Evolutionary conservation across 257 asterid genomes (phyloP).

Genomic region (Ilex aquifolium): DNA sequence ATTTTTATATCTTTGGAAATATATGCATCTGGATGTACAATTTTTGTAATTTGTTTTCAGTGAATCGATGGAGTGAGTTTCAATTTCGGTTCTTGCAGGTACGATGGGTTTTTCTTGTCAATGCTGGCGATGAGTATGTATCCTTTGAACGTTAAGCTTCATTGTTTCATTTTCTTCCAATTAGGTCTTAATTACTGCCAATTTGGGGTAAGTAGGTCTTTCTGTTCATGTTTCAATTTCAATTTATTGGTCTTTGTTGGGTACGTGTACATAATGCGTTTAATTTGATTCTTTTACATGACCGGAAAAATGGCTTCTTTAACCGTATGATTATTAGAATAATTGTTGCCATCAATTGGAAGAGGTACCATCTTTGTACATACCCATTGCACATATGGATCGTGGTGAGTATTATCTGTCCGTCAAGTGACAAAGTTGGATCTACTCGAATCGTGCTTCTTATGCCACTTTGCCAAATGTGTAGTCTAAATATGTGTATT

Average conservation of each 20-base stretch:
- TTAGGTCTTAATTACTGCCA: background rate
- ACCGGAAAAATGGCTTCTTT: slow-evolving; percentile 27
- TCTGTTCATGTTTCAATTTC: background rate
- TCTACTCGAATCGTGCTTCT: too few species aligned
- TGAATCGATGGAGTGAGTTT: slow-evolving; percentile 6
- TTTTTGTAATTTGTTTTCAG: too few species aligned
- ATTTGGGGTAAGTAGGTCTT: too few species aligned
- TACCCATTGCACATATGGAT: slow-evolving; percentile 94
- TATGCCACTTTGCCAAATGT: too few species aligned
- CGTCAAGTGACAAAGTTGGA: background rate
- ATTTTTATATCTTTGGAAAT: background rate
- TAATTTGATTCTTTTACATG: slow-evolving; percentile 1
- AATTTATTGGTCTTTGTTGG: slow-evolving; percentile 5
- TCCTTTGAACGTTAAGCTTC: slow-evolving; percentile 41
- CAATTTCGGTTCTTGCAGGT: slow-evolving; percentile 51
- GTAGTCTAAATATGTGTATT: background rate
- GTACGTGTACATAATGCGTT: background rate
- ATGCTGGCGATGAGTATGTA: slow-evolving; percentile 97
- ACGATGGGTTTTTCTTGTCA: slow-evolving; percentile 96
- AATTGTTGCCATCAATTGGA: slow-evolving; percentile 88
- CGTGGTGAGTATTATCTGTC: slow-evolving; percentile 53
- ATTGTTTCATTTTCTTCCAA: slow-evolving; percentile 14
- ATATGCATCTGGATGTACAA: background rate
- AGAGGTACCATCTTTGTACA: slow-evolving; percentile 64
- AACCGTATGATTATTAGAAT: slow-evolving; percentile 41